These are phyloP conservation scores for Bruguiera gymnorhiza DNA, from an alignment of 345 rosid species.

Conservation along the genomic window DNA sequence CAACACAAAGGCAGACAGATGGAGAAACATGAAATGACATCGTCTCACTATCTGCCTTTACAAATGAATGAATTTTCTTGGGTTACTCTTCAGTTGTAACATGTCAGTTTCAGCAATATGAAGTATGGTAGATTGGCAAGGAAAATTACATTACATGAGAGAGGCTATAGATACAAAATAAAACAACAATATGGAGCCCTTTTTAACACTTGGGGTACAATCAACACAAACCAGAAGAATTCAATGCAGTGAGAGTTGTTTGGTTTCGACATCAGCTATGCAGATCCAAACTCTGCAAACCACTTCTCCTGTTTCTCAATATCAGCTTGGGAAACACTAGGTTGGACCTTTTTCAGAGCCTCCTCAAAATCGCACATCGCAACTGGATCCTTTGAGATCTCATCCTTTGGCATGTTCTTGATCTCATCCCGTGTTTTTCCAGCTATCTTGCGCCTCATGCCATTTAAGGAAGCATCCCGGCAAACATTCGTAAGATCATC, in stretches of 20 bases:
- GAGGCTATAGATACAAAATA: background rate
- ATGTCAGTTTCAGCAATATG: too few species aligned
- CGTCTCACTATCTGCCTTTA: too few species aligned
- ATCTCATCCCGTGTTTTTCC: conserved; percentile 99
- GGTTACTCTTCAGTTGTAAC: too few species aligned
- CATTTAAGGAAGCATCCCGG: conserved; percentile 95
- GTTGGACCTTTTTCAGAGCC: conserved; percentile 86
- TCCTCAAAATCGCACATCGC: conserved; percentile 99
- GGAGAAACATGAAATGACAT: too few species aligned
- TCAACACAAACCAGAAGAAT: background rate
- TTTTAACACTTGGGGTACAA: background rate
- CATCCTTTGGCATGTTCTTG: conserved; percentile 97
- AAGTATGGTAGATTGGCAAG: background rate
- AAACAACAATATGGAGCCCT: background rate
- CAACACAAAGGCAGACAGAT: too few species aligned
- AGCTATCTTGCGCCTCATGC: conserved; percentile 99
- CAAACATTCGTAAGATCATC: conserved; percentile 98
- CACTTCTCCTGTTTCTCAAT: conserved; percentile 97
- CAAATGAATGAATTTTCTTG: too few species aligned
- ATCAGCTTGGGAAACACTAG: conserved; percentile 87
- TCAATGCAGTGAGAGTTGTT: too few species aligned
- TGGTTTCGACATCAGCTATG: conserved; percentile 23
- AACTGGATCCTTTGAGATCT: conserved; percentile 93
- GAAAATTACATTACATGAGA: too few species aligned
- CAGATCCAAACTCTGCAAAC: conserved; percentile 93